These are phyloP conservation scores for Vanilla planifolia DNA, from an alignment of 106 monocot species.

Conservation along the genomic window DNA sequence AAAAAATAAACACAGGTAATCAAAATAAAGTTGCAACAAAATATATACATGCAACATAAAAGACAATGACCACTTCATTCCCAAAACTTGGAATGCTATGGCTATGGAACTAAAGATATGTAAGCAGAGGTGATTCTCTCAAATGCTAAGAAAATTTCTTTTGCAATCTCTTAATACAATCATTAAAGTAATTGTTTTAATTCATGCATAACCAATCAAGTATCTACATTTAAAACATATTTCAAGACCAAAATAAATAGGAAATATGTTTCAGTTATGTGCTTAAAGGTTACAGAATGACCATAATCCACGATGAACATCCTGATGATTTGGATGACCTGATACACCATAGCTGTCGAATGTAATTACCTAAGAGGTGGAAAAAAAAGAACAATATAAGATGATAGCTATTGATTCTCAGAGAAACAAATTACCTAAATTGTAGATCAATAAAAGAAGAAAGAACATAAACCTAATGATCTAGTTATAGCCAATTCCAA, in stretches of 20 bases:
- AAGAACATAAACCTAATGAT: background rate
- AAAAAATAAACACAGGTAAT: no score
- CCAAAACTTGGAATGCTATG: no score
- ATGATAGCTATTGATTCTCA: background rate
- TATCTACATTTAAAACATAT: background rate
- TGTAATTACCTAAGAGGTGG: conserved; percentile 54
- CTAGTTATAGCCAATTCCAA: background rate
- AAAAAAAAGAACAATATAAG: background rate
- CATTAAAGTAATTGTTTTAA: background rate
- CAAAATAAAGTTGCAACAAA: no score
- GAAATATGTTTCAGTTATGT: background rate
- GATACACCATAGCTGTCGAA: conserved; percentile 86
- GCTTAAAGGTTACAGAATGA: conserved; percentile 27
- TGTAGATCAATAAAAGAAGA: background rate
- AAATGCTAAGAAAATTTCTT: background rate
- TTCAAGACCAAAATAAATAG: background rate
- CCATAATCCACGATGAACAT: conserved; percentile 80
- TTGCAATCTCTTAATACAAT: background rate
- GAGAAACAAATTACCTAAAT: background rate
- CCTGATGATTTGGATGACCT: conserved; percentile 82
- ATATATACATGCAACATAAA: no score
- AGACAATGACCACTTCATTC: no score
- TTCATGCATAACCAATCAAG: background rate
- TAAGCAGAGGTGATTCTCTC: background rate
- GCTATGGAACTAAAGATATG: background rate